Conservation (phyloP, 148 eudicot genomes). For the Amaranthus hypochondriacus region DNA sequence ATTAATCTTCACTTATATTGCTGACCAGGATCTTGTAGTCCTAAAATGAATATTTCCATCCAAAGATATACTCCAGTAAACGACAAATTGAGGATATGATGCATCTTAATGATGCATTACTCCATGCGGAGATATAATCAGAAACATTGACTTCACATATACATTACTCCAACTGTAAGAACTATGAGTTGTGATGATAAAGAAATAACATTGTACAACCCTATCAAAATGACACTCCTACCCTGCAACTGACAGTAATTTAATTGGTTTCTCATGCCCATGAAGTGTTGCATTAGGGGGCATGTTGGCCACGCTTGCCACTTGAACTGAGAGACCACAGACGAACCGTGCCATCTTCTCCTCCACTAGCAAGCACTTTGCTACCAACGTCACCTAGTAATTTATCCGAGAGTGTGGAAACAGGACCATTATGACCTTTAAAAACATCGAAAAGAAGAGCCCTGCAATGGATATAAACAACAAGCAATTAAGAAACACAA, state of each 20-base stretch:
- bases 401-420: slow-evolving; percentile 63
- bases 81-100: neutral
- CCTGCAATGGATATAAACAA: slow-evolving; percentile 34
- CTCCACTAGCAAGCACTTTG: slow-evolving; percentile 78
- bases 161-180: neutral
- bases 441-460: slow-evolving; percentile 55
- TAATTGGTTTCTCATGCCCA: slow-evolving; percentile 66
- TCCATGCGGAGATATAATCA: neutral
- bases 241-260: slow-evolving; percentile 61
- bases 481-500: neutral
- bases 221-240: slow-evolving; percentile 29
- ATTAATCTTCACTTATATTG: neutral
- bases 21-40: neutral
- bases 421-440: slow-evolving; percentile 68
- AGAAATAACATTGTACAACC: slow-evolving; percentile 4
- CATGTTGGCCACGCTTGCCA: slow-evolving; percentile 66
- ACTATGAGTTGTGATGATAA: neutral
- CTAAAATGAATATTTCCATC: neutral
- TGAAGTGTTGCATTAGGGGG: slow-evolving; percentile 55
- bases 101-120: neutral
- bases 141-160: neutral
- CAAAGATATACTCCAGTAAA: neutral
- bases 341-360: slow-evolving; percentile 78
- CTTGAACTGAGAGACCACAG: slow-evolving; percentile 68
- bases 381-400: slow-evolving; percentile 46